These are phyloP conservation scores for Penicillium cinerascens DNA, from an alignment of 495 filamentous ascomycete species.

Conservation along the genomic window DNA sequence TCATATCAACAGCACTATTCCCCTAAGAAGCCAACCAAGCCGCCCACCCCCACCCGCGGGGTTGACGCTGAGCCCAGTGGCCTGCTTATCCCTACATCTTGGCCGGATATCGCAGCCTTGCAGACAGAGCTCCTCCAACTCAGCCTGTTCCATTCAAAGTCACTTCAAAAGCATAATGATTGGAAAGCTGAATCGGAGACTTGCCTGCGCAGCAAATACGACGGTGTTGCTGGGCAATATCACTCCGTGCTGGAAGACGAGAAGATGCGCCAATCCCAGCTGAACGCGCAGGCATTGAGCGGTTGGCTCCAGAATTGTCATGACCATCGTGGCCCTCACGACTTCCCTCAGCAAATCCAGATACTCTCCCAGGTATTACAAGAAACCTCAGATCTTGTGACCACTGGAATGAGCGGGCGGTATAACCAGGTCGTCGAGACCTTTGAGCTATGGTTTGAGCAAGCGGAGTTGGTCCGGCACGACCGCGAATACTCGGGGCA, in stretches of 20 bases:
- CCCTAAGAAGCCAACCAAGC: slow-evolving; percentile 60
- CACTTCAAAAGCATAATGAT: slow-evolving; percentile 27
- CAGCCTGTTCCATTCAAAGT: slow-evolving; percentile 59
- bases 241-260: slow-evolving; percentile 32
- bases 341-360: slow-evolving; percentile 41
- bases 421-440: slow-evolving; percentile 30
- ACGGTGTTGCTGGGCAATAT: slow-evolving; percentile 36
- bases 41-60: slow-evolving; percentile 42
- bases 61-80: slow-evolving; percentile 8
- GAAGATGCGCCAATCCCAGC: slow-evolving; percentile 33
- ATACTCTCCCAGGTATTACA: slow-evolving; percentile 41
- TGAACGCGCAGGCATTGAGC: slow-evolving; percentile 39
- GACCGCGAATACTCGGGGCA: slow-evolving; percentile 19
- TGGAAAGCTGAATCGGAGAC: slow-evolving; percentile 37
- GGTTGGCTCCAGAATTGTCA: slow-evolving; percentile 37
- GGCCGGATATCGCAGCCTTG: slow-evolving; percentile 57
- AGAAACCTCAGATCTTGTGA: slow-evolving; percentile 36
- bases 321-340: slow-evolving; percentile 25
- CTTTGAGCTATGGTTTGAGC: slow-evolving; percentile 47
- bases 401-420: slow-evolving; percentile 23
- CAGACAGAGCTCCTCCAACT: slow-evolving; percentile 74
- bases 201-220: slow-evolving; percentile 37
- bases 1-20: slow-evolving; percentile 69
- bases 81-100: slow-evolving; percentile 36
- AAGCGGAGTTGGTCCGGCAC: slow-evolving; percentile 30